A percentile compares a stretch with the other conserved stretches of the same genome.
These are phyloP conservation scores for Trypanosoma lewisi DNA, from an alignment of 208 protist species.

Conservation along the genomic window DNA sequence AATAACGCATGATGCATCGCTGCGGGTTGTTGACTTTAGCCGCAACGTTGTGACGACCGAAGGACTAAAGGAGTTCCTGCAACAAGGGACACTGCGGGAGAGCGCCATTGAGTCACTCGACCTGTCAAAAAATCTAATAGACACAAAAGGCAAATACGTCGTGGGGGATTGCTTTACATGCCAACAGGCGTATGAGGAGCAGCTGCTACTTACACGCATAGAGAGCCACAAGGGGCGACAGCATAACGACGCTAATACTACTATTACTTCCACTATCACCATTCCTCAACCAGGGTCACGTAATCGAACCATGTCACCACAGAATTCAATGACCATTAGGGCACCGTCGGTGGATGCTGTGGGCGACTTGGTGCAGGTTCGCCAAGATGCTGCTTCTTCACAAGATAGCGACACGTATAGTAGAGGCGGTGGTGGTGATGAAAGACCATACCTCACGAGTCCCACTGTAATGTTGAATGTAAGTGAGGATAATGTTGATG, in stretches of 20 bases:
- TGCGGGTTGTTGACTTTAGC: constrained; percentile 55
- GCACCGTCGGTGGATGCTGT: not conserved
- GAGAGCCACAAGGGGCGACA: too few relatives aligned
- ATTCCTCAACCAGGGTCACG: not conserved
- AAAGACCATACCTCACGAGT: not conserved
- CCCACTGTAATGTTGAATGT: not conserved
- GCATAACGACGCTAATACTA: too few relatives aligned
- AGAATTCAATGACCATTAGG: not conserved
- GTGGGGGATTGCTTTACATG: constrained; percentile 16
- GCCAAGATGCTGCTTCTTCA: not conserved
- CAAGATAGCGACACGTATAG: too few relatives aligned
- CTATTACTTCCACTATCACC: not conserved
- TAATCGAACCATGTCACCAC: not conserved
- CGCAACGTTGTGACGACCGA: constrained; percentile 37
- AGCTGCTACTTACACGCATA: constrained; percentile 27
- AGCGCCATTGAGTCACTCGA: constrained; percentile 57
- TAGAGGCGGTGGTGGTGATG: not conserved
- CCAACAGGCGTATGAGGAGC: constrained; percentile 22
- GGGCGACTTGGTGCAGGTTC: not conserved
- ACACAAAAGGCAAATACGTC: constrained; percentile 7
- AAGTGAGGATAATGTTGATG: not conserved
- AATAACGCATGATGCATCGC: constrained; percentile 35
- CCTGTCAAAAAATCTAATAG: constrained; percentile 44
- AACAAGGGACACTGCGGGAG: constrained; percentile 35
- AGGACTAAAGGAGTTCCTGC: constrained; percentile 33